Conservation (phyloP, 2,329 filamentous ascomycete species). For the Ophiosphaerella narmari region DNA sequence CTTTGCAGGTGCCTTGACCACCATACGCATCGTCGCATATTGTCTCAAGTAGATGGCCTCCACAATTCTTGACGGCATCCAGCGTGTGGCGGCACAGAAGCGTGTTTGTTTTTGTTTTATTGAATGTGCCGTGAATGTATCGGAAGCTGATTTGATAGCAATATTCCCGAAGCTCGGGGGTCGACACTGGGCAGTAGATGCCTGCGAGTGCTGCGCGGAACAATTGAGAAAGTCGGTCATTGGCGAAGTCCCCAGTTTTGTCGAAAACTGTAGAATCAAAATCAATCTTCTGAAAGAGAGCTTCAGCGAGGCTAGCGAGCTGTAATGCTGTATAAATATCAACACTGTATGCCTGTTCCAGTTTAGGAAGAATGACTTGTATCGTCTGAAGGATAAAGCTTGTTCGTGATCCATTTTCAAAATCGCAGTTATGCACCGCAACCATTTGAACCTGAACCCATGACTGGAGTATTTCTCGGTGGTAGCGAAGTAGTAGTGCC, state of each 20-base stretch:
- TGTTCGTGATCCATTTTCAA: conserved; percentile 72
- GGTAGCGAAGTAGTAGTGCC: conserved; percentile 59
- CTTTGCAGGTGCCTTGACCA: conserved; percentile 78
- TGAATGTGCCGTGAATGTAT: conserved; percentile 73
- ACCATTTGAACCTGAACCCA: conserved; percentile 87
- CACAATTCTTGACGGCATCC: conserved; percentile 76
- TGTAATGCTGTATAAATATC: conserved; percentile 73
- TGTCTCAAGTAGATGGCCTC: conserved; percentile 80
- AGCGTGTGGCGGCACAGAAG: conserved; percentile 56
- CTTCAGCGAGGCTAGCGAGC: conserved; percentile 75
- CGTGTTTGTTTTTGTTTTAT: conserved; percentile 46
- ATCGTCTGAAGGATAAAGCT: conserved; percentile 84
- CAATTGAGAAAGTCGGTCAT: conserved; percentile 87
- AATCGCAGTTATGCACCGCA: conserved; percentile 80
- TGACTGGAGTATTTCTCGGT: conserved; percentile 72
- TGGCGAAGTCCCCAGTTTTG: conserved; percentile 69
- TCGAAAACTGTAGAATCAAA: conserved; percentile 54
- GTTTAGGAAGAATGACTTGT: conserved; percentile 83
- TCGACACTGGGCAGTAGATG: conserved; percentile 73
- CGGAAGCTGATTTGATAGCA: conserved; percentile 93
- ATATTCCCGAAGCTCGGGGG: conserved; percentile 73
- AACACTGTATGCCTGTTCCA: conserved; percentile 76
- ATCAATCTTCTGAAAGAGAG: conserved; percentile 73
- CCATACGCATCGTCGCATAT: conserved; percentile 93
- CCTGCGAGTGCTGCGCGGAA: conserved; percentile 86